A percentile compares a stretch with the other conserved stretches of the same genome.
Conservation (phyloP, 2,329 filamentous ascomycete species). For the Myriosclerotinia duriaeana region DNA sequence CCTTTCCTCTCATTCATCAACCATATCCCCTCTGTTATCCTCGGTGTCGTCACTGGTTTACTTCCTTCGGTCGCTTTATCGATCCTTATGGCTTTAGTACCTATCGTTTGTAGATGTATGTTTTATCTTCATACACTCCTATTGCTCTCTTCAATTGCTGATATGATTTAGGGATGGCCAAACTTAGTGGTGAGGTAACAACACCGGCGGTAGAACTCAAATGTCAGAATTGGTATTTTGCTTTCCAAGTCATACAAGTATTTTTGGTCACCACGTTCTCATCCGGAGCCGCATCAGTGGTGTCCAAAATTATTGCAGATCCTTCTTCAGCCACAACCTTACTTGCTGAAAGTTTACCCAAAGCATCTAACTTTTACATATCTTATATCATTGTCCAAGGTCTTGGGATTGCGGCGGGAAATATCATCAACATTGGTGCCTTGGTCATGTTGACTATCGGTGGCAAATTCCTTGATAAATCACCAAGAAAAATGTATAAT, state of each 20-base stretch:
- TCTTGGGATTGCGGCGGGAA: constrained; percentile 70
- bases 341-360: constrained; percentile 73
- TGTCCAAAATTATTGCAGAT: constrained; percentile 60
- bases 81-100: constrained; percentile 81
- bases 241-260: constrained; percentile 85
- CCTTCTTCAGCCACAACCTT: constrained; percentile 62
- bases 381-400: constrained; percentile 94
- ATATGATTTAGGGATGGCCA: constrained; percentile 63
- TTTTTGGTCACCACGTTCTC: constrained; percentile 85
- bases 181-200: constrained; percentile 75
- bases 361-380: constrained; percentile 89
- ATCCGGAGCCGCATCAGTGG: constrained; percentile 74
- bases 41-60: constrained; percentile 81
- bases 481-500: constrained; percentile 75
- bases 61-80: constrained; percentile 76
- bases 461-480: constrained; percentile 72
- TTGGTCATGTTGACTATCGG: constrained; percentile 71
- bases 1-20: constrained; percentile 73
- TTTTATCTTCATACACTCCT: constrained; percentile 26
- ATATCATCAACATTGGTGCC: constrained; percentile 70
- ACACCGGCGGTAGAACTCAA: constrained; percentile 77
- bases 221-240: constrained; percentile 87
- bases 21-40: constrained; percentile 63
- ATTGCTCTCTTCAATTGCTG: constrained; percentile 21
- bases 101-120: constrained; percentile 73